Evolutionary conservation across 305 asterid species (phyloP).

Genomic region (Plantago coronopus): DNA sequence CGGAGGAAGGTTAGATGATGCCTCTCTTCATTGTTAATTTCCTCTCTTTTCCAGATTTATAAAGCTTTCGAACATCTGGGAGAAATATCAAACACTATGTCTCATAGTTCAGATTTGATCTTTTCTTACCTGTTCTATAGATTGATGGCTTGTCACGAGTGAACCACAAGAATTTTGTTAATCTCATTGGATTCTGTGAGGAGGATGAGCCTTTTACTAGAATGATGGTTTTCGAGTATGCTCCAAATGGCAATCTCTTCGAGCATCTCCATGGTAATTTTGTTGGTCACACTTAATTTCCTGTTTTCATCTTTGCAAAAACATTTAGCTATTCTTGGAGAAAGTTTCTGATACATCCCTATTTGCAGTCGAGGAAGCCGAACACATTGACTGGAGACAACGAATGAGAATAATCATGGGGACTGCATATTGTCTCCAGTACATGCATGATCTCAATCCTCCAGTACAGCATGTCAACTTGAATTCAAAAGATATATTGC

Average conservation of each 20-base stretch:
- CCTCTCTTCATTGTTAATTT: neutral
- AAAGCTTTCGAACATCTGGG: no score
- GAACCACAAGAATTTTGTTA: slow-evolving; percentile 87
- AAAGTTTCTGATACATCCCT: neutral
- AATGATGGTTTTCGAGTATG: slow-evolving; percentile 95
- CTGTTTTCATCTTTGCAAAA: neutral
- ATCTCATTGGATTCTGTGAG: slow-evolving; percentile 92
- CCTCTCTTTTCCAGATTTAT: no score
- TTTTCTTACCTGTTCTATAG: slow-evolving; percentile 28
- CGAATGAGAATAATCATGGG: slow-evolving; percentile 87
- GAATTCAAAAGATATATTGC: slow-evolving; percentile 42
- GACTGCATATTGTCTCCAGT: slow-evolving; percentile 62
- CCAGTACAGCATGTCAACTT: slow-evolving; percentile 53
- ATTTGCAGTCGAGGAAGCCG: slow-evolving; percentile 62
- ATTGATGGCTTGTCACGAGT: slow-evolving; percentile 65
- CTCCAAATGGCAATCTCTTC: slow-evolving; percentile 75
- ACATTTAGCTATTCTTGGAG: neutral
- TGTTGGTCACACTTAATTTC: slow-evolving; percentile 12
- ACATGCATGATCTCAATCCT: slow-evolving; percentile 81
- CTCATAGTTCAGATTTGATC: no score
- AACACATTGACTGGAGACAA: slow-evolving; percentile 80
- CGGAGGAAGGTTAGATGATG: slow-evolving; percentile 59
- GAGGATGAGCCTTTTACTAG: slow-evolving; percentile 80
- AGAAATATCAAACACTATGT: no score
- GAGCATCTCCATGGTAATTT: slow-evolving; percentile 86